phyloP scores from a whole-genome alignment of 768 basidiomycete genomes.

The Phaeotremella skinneri region DNA sequence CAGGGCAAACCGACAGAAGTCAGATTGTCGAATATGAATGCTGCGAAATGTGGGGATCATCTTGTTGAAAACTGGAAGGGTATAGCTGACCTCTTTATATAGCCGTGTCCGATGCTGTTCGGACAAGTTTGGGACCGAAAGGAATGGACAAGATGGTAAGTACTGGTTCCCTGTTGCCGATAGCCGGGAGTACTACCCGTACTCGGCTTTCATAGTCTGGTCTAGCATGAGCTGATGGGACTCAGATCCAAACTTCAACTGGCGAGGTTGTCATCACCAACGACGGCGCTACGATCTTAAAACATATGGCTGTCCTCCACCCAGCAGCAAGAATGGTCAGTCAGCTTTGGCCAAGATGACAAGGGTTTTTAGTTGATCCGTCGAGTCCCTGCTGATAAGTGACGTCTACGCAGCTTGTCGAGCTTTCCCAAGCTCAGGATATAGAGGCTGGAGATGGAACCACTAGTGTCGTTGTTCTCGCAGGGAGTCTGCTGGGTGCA shows the following conservation, averaged over 20 bases:
- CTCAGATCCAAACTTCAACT: conserved; percentile 88
- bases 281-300: conserved; percentile 96
- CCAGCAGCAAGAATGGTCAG: conserved; percentile 96
- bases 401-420: conserved; percentile 73
- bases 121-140: conserved; percentile 91
- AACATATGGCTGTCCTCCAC: conserved; percentile 86
- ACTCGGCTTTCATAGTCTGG: neutral
- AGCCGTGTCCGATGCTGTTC: conserved; percentile 97
- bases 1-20: conserved; percentile 98
- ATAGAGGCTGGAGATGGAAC: conserved; percentile 98
- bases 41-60: conserved; percentile 84
- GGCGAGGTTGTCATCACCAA: conserved; percentile 98
- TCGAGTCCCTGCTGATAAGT: conserved; percentile 11
- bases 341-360: conserved; percentile 11
- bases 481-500: conserved; percentile 85
- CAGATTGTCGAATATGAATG: conserved; percentile 93
- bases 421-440: conserved; percentile 96
- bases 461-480: conserved; percentile 93
- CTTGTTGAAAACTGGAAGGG: no score
- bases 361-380: conserved; percentile 3
- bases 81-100: no score
- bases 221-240: neutral
- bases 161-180: neutral
- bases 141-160: conserved; percentile 99
- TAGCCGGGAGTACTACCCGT: neutral